Base-by-base conservation (phyloP, 306 rosid genomes). In the Cicer bijugum region DNA sequence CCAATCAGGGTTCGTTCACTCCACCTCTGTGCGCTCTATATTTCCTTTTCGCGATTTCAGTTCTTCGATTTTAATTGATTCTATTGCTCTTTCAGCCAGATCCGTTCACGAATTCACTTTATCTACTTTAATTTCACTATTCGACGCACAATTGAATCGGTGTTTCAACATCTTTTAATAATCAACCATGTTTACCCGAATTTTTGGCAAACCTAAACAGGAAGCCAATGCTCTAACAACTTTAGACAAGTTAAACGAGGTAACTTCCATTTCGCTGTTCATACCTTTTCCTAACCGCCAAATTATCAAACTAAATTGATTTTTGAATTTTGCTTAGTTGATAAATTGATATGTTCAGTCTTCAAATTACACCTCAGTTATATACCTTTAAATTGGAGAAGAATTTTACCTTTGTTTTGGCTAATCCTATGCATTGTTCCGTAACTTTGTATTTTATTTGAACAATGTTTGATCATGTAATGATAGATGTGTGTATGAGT, bases 171-270 rank as follows among this genome's bases (percentile, higher is more conserved):
- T 71, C 46, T 52, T 75, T 43, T 74, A 69, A 79, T 65, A 69
- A 80, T 66, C 92, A 73, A 84, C 64, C 90, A 93, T 93, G 97
- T 86, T 91, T 81, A 84, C 77, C 65, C 88, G 93, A 58, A 68
- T 94, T 59, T 88, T 91, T 9, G 97, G 97, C 23, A 94, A 91
- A 78, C 91, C 97, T 50, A 94, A 89, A 59, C 86, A 87, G 75
- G 95, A 94, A 61, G 12, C 91, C 67, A 86, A 73, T 87, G 88
- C 98, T 50, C 76, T 91, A 7, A 35, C 79, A 37, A 88, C 97
- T 48, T 75, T 94, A 65, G 97, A 91, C 81, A 94, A 89, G 87
- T 75, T 94, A 75, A 89, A 87, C 58, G 97, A 94, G 98, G 98
- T 89, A 76, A 57, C 20, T 69, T 48, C 14, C 4, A 51, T 76